Evolutionary conservation across 768 basidiomycete genomes (phyloP).

Genomic region (Mycena olivaceomarginata): DNA sequence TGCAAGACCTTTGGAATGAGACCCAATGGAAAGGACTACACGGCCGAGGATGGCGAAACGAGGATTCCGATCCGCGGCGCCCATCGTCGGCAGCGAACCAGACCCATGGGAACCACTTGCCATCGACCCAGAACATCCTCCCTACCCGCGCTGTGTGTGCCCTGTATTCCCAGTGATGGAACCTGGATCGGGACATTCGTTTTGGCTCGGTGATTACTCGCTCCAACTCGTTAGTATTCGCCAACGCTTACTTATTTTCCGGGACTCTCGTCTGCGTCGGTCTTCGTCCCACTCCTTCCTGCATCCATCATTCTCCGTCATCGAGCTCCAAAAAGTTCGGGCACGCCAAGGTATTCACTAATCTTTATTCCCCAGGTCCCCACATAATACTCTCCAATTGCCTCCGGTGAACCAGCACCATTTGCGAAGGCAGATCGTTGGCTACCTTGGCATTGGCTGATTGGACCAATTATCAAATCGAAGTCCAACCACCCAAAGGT

Average conservation of each 20-base stretch:
- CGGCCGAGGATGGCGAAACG: not conserved
- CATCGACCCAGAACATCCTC: not conserved
- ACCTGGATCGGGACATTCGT: not conserved
- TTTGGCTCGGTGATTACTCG: not conserved
- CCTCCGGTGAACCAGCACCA: conserved; percentile 27
- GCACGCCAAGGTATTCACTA: conserved; percentile 15
- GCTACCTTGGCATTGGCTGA: conserved; percentile 14
- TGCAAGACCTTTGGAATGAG: not conserved
- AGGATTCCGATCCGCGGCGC: not conserved
- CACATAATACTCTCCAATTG: conserved; percentile 12
- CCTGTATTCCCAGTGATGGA: not conserved
- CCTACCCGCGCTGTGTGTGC: not conserved
- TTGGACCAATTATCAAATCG: conserved; percentile 23
- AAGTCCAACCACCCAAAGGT: conserved; percentile 15
- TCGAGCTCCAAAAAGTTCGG: conserved; percentile 1
- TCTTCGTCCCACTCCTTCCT: not conserved
- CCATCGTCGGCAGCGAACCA: conserved; percentile 1
- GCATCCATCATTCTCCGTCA: conserved; percentile 2
- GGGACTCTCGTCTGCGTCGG: too few relatives aligned
- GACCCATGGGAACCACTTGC: conserved; percentile 12
- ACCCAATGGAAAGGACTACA: not conserved
- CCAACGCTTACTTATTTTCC: not conserved
- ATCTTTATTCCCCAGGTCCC: conserved; percentile 21
- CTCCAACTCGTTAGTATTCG: not conserved
- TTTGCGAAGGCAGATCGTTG: conserved; percentile 1